Evolutionary conservation across 352 stramenopile species (phyloP), one percentile per base, ranked within the genome.

Genomic region (Phytophthora pisi): DNA sequence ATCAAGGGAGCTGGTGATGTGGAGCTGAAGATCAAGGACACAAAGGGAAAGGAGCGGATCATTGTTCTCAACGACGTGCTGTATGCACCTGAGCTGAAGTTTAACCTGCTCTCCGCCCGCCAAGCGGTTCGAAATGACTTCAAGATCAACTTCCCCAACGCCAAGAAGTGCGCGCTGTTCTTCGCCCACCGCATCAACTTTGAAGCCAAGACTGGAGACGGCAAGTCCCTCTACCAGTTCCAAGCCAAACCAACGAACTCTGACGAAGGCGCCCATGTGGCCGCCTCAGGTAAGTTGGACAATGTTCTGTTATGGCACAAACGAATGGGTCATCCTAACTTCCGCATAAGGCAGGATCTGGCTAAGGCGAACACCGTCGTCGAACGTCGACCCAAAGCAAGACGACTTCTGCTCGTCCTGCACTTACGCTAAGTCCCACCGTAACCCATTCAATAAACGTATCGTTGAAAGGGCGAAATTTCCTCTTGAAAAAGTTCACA

Each of bases 101-200:
- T 61, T 13, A 66, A 66, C 20, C 49, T 59, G 16, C 18, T 66
- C 28, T 66, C 50, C 4, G 49, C 56, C n/a, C 61, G 50, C n/a
- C 64, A 70, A 45, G 42, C 57, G 1, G 56, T 66, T 18, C 31
- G 60, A 38, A 20, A 18, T 4, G 45, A 66, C 43, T 70, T 28
- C 49, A 70, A 70, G 3, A 65, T 65, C 34, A 65, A 53, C 2
- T 70, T 70, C 7, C 62, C 54, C 16, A 67, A 49, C 26, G 49
- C 63, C 40, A 70, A 70, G 63, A 65, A 64, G 16, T 70, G 51
- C 10, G 20, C 57, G 5, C 31, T 68, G 16, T 68, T 57, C 40
- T 61, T 57, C 51, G 52, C 51, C 31, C 28, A 67, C 20, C 18
- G 52, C 10, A 45, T 7, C 30, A 68, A 62, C 11, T 57, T 57